Evolutionary conservation across 1,284 basidiomycete species (phyloP).

Genomic region (Puccinia coronata): DNA sequence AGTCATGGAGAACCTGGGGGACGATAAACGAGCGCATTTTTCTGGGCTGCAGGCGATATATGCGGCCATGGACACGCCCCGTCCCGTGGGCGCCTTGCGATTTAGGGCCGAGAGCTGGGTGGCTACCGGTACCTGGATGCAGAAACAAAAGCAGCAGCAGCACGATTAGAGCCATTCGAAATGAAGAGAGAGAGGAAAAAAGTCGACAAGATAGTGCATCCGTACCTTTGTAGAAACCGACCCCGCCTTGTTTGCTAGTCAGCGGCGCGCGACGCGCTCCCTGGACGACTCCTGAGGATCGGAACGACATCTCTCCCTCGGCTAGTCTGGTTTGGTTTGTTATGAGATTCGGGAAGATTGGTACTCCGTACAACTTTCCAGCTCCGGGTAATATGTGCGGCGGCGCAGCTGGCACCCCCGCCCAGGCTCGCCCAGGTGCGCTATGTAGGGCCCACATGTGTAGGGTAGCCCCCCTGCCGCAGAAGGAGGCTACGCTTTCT

Average conservation of each 20-base stretch:
- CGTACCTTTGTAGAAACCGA: constrained; percentile 42
- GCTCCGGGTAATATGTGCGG: background rate
- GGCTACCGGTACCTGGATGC: constrained; percentile 33
- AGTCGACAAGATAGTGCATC: no score
- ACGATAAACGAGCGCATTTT: constrained; percentile 46
- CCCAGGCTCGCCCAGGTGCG: no score
- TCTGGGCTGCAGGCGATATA: constrained; percentile 28
- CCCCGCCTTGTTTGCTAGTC: constrained; percentile 34
- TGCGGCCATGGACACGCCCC: constrained; percentile 6
- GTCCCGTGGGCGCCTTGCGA: constrained; percentile 26
- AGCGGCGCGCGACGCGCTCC: constrained; percentile 38
- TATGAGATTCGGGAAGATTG: no score
- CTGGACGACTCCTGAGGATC: constrained; percentile 21
- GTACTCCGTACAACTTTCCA: background rate
- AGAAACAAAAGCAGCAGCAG: background rate
- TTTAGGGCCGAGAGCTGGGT: constrained; percentile 43
- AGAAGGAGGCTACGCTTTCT: no score
- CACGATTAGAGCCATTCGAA: background rate
- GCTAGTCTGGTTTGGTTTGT: background rate
- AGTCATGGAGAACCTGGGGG: constrained; percentile 2
- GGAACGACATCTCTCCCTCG: constrained; percentile 13
- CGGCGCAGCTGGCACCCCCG: background rate
- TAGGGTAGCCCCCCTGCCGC: no score
- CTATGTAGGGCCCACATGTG: no score
- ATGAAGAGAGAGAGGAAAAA: no score